phyloP scores from a whole-genome alignment of 176 grass and related monocot genomes.

The Oryza officinalis region DNA sequence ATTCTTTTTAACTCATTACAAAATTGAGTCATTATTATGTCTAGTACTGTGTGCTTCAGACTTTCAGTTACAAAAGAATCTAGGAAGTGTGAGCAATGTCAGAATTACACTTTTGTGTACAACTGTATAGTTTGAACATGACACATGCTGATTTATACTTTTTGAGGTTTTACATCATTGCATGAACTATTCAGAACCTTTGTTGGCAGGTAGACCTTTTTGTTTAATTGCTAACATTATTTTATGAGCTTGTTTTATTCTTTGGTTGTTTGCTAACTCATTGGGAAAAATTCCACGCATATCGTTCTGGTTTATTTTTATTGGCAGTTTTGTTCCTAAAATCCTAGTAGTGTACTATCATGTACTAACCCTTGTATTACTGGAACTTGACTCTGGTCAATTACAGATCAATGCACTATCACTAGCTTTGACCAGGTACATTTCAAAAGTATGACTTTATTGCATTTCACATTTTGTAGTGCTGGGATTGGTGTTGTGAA shows the following conservation, averaged over 20 bases:
- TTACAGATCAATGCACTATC: conserved; percentile 4
- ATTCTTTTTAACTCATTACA: conserved; percentile 12
- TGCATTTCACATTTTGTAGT: conserved; percentile 48
- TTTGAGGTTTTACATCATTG: background rate
- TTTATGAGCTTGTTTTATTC: background rate
- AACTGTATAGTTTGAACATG: background rate
- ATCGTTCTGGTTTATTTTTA: background rate
- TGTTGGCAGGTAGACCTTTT: background rate
- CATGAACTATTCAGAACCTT: background rate
- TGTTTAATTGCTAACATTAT: background rate
- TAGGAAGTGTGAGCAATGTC: conserved; percentile 6
- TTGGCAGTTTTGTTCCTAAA: background rate
- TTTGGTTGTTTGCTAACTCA: background rate
- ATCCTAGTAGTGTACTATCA: background rate
- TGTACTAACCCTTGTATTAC: conserved; percentile 1
- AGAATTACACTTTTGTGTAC: background rate
- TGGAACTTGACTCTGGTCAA: background rate
- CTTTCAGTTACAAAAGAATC: conserved; percentile 18
- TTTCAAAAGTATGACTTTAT: conserved; percentile 24
- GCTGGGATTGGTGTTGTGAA: conserved; percentile 98
- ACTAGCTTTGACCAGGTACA: conserved; percentile 12
- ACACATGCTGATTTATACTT: background rate
- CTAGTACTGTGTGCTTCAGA: background rate
- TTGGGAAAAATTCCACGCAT: background rate
- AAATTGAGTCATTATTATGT: conserved; percentile 2